These are phyloP conservation scores for Elsinoe batatas DNA, from an alignment of 2,329 filamentous ascomycete species.

Conservation along the genomic window DNA sequence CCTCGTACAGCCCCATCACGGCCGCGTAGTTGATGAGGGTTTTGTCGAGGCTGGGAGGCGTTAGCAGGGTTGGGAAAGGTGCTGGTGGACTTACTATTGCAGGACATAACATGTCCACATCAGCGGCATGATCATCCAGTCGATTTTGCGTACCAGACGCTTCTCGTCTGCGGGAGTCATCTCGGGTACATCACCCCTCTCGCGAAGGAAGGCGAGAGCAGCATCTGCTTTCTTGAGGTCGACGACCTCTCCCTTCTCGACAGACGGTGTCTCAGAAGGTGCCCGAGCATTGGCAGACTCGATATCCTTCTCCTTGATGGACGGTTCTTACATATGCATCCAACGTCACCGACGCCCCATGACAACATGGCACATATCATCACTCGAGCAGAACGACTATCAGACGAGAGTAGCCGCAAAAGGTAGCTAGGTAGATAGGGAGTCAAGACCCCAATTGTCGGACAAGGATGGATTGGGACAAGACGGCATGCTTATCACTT, in stretches of 20 bases:
- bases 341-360: background rate
- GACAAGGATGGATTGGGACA: background rate
- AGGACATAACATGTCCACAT: constrained; percentile 31
- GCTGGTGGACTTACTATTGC: constrained; percentile 23
- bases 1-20: constrained; percentile 32
- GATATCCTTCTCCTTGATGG: background rate
- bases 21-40: constrained; percentile 31
- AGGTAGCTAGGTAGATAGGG: constrained; percentile 10
- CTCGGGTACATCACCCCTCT: constrained; percentile 20
- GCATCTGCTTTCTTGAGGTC: constrained; percentile 24
- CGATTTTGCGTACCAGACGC: constrained; percentile 28
- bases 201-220: constrained; percentile 24
- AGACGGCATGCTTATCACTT: constrained; percentile 4
- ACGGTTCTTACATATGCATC: background rate
- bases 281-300: background rate
- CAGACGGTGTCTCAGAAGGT: background rate
- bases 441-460: constrained; percentile 10
- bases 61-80: background rate
- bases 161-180: constrained; percentile 20
- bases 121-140: constrained; percentile 33
- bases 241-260: constrained; percentile 20
- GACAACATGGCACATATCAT: background rate
- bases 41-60: background rate
- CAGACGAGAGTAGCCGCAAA: background rate
- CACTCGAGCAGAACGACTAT: background rate